Evolutionary conservation across 768 basidiomycete species (phyloP).

Genomic region (Russula abietina): DNA sequence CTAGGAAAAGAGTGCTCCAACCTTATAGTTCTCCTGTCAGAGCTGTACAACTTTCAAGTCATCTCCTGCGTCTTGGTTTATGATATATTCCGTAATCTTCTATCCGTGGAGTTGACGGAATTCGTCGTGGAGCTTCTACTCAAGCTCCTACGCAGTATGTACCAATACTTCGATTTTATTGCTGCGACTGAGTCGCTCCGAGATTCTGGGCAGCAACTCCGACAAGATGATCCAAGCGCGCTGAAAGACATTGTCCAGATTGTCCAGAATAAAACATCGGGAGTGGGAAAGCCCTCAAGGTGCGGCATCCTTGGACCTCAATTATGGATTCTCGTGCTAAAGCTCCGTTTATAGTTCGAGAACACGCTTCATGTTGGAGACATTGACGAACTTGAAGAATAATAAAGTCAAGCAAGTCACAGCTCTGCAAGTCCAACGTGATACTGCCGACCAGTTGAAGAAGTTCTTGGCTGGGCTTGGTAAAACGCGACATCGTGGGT

Average conservation of each 20-base stretch:
- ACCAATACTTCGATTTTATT: neutral
- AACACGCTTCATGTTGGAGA: constrained; percentile 93
- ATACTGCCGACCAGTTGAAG: constrained; percentile 81
- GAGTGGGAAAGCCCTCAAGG: constrained; percentile 48
- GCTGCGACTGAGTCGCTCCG: neutral
- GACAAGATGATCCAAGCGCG: constrained; percentile 86
- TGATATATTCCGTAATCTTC: constrained; percentile 75
- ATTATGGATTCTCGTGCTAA: neutral
- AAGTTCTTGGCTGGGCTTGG: constrained; percentile 72
- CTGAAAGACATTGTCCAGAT: constrained; percentile 86
- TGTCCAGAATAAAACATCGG: constrained; percentile 65
- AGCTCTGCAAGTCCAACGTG: constrained; percentile 60
- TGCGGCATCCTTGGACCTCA: constrained; percentile 27
- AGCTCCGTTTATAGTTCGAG: constrained; percentile 55
- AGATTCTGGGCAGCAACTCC: constrained; percentile 91
- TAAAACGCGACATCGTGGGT: constrained; percentile 70
- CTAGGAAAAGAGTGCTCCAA: constrained; percentile 87
- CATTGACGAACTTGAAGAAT: constrained; percentile 85
- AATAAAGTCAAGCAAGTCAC: constrained; percentile 70
- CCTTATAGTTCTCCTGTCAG: constrained; percentile 78
- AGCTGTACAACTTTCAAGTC: constrained; percentile 95
- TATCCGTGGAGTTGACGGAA: constrained; percentile 62
- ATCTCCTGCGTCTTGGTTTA: constrained; percentile 85
- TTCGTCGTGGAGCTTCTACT: constrained; percentile 81
- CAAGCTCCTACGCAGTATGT: constrained; percentile 74